A percentile compares a stretch with the other conserved stretches of the same genome.
Evolutionary conservation across 2,329 filamentous ascomycete species (phyloP).

Genomic region (Chaetothyriales sp.): DNA sequence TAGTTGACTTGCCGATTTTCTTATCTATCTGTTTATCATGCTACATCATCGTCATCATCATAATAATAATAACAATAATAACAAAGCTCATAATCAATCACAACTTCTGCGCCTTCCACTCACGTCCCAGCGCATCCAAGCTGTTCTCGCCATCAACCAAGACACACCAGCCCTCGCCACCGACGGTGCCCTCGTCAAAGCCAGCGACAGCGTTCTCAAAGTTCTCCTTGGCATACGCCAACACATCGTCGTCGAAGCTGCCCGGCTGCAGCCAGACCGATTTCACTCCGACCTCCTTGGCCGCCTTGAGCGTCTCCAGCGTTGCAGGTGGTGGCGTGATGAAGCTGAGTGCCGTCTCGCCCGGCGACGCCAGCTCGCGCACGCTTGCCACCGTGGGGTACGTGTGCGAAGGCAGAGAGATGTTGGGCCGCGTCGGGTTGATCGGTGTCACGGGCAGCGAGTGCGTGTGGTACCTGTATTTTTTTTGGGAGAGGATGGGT

Average conservation of each 20-base stretch:
- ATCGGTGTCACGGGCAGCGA: slow-evolving; percentile 64
- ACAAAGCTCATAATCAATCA: slow-evolving; percentile 8
- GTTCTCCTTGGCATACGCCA: slow-evolving; percentile 51
- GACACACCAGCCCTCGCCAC: slow-evolving; percentile 71
- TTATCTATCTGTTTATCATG: not conserved
- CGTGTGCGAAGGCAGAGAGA: slow-evolving; percentile 44
- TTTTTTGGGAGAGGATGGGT: slow-evolving; percentile 56
- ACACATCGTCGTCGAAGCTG: slow-evolving; percentile 61
- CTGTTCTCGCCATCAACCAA: slow-evolving; percentile 62
- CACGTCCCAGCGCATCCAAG: slow-evolving; percentile 42
- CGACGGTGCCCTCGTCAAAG: slow-evolving; percentile 40
- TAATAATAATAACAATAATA: not conserved
- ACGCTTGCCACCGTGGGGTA: slow-evolving; percentile 54
- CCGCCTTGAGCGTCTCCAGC: slow-evolving; percentile 57
- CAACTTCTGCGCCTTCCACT: slow-evolving; percentile 29
- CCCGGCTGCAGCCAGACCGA: slow-evolving; percentile 86
- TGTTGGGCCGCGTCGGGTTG: slow-evolving; percentile 55
- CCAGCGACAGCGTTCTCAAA: slow-evolving; percentile 56
- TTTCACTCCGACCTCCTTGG: slow-evolving; percentile 54
- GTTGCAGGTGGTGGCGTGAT: slow-evolving; percentile 77
- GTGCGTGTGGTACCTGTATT: slow-evolving; percentile 74
- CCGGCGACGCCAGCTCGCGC: slow-evolving; percentile 48
- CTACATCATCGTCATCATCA: not conserved
- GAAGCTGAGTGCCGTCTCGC: slow-evolving; percentile 61
- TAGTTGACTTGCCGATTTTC: too few relatives aligned